phyloP scores from a whole-genome alignment of 495 filamentous ascomycete species.

The Trichocladium antarcticum region DNA sequence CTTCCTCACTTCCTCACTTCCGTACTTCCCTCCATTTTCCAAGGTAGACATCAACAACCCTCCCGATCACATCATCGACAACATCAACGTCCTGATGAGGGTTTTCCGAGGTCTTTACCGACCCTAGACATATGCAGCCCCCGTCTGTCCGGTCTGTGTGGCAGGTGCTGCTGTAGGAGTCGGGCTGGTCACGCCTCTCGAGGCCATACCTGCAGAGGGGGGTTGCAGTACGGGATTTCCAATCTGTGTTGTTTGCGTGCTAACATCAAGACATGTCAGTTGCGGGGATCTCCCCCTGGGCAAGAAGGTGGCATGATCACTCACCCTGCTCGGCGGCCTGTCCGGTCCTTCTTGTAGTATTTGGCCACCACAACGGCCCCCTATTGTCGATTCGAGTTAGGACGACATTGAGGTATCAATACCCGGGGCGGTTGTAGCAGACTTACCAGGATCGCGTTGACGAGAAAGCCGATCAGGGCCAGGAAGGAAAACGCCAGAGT shows the following conservation, averaged over 20 bases:
- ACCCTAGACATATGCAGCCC: neutral
- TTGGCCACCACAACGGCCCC: conserved; percentile 2
- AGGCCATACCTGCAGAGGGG: neutral
- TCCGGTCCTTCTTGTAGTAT: neutral
- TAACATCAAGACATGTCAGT: neutral
- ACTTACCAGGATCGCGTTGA: conserved; percentile 18
- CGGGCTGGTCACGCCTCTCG: neutral
- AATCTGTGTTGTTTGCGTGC: neutral
- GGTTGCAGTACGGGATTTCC: no score
- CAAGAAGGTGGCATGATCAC: neutral
- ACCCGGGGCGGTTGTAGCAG: no score
- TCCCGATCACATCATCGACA: no score
- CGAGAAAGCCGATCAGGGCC: conserved; percentile 11
- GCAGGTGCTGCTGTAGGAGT: neutral
- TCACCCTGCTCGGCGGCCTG: neutral
- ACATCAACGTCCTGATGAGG: no score
- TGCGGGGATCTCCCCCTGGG: neutral
- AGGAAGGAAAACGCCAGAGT: conserved; percentile 20
- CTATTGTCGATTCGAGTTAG: neutral
- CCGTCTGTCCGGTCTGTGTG: neutral
- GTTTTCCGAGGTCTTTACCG: no score
- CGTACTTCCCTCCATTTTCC: no score
- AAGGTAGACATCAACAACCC: no score
- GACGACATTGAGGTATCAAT: neutral
- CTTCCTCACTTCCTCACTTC: no score